Conservation (phyloP, 129 eudicot genomes). For the Pittosporum tobira region DNA sequence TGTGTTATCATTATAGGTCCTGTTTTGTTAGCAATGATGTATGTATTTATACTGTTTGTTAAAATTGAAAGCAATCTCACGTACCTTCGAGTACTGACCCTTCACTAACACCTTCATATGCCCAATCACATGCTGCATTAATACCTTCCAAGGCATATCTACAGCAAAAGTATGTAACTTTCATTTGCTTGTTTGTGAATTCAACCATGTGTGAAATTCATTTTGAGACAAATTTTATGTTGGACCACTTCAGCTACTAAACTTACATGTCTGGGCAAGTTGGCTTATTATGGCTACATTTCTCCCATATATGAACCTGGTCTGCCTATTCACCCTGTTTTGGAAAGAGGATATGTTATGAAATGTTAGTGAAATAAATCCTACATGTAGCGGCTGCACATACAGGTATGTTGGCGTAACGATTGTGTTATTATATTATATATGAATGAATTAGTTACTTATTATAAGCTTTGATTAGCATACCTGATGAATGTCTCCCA, state of each 20-base stretch:
- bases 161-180: slow-evolving; percentile 12
- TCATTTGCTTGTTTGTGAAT: not conserved
- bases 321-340: slow-evolving; percentile 64
- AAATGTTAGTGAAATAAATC: slow-evolving; percentile 29
- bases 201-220: not conserved
- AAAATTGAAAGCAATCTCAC: not conserved
- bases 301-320: slow-evolving; percentile 62
- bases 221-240: not conserved
- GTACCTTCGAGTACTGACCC: slow-evolving; percentile 66
- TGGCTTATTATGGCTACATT: slow-evolving; percentile 37
- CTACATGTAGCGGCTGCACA: slow-evolving; percentile 82
- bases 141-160: slow-evolving; percentile 95
- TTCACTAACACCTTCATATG: slow-evolving; percentile 65
- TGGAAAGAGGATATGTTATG: not conserved
- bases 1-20: not conserved
- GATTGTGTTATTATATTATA: not conserved
- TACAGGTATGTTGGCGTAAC: not conserved
- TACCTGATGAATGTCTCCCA: slow-evolving; percentile 97
- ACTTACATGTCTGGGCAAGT: slow-evolving; percentile 73
- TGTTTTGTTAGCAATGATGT: slow-evolving; percentile 3
- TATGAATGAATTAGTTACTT: not conserved
- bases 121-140: slow-evolving; percentile 88
- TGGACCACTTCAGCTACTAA: not conserved
- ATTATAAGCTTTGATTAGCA: not conserved
- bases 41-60: not conserved